phyloP scores from a whole-genome alignment of 1,139 yeast species.

The Geotrichum histeridarum region DNA sequence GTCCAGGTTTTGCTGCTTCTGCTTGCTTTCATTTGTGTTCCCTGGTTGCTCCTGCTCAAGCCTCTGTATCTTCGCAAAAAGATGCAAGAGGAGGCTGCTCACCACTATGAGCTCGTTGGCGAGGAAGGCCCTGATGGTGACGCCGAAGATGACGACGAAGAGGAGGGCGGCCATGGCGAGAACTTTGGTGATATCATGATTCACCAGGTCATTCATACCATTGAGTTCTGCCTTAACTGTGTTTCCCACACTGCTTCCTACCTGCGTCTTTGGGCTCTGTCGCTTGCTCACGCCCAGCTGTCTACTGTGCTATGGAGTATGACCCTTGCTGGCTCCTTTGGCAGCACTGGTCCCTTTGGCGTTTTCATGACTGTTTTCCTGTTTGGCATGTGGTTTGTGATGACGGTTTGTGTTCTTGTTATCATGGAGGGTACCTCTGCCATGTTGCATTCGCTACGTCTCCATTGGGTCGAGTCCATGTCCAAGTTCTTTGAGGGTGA shows the following conservation, averaged over 20 bases:
- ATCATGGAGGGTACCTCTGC: conserved; percentile 99
- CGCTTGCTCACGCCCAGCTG: conserved; percentile 94
- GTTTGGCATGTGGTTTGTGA: conserved; percentile 91
- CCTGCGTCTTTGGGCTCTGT: conserved; percentile 92
- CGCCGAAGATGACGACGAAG: conserved; percentile 33
- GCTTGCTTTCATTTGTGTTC: conserved; percentile 82
- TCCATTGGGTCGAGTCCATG: conserved; percentile 99
- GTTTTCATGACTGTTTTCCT: conserved; percentile 67
- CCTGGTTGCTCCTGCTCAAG: conserved; percentile 84
- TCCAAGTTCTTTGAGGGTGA: conserved; percentile 96
- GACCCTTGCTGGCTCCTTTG: conserved; percentile 86
- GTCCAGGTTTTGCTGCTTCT: conserved; percentile 71
- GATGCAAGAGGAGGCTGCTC: conserved; percentile 17
- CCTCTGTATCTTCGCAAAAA: conserved; percentile 60
- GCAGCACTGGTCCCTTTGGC: conserved; percentile 63
- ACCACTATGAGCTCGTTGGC: conserved; percentile 11
- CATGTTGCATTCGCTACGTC: conserved; percentile 91
- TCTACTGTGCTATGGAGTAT: conserved; percentile 93
- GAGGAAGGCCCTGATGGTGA: conserved; percentile 22
- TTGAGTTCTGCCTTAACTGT: conserved; percentile 94
- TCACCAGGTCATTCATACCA: conserved; percentile 96
- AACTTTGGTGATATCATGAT: conserved; percentile 90
- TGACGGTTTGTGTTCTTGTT: conserved; percentile 86
- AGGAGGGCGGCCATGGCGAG: conserved; percentile 44
- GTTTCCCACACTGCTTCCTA: conserved; percentile 98